Percentiles rank a stretch among this genome's conserved stretches.
Evolutionary conservation across 176 grass and related monocot genomes (phyloP).

Genomic region (Carex scoparia): DNA sequence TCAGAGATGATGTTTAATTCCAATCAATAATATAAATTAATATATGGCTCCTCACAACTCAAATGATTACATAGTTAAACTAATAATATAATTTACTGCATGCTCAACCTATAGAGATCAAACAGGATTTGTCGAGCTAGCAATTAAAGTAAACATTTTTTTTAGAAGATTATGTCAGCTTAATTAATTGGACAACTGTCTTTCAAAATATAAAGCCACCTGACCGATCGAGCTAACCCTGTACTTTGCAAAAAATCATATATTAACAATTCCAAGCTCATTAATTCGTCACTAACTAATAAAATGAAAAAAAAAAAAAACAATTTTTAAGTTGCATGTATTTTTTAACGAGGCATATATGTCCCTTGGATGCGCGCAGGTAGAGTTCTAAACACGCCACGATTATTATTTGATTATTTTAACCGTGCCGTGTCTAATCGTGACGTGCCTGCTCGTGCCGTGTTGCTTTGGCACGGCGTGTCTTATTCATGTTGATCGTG

Average conservation of each 20-base stretch:
- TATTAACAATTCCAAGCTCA: background rate
- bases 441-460: too few relatives aligned
- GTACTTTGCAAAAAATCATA: background rate
- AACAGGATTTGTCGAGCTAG: background rate
- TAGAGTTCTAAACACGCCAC: too few relatives aligned
- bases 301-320: background rate
- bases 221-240: too few relatives aligned
- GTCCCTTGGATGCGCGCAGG: background rate
- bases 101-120: background rate
- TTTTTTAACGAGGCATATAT: background rate
- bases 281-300: background rate
- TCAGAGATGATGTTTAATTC: background rate
- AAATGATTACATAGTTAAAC: slow-evolving; percentile 1
- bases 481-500: too few relatives aligned
- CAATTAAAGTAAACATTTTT: background rate
- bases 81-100: background rate
- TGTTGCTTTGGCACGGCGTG: too few relatives aligned
- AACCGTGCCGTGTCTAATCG: too few relatives aligned
- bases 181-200: background rate
- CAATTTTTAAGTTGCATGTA: background rate
- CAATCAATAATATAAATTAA: background rate
- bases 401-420: too few relatives aligned
- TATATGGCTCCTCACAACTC: background rate
- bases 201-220: background rate
- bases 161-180: slow-evolving; percentile 5